Evolutionary conservation across 768 basidiomycete genomes (phyloP).

Genomic region (Asterophora parasitica): DNA sequence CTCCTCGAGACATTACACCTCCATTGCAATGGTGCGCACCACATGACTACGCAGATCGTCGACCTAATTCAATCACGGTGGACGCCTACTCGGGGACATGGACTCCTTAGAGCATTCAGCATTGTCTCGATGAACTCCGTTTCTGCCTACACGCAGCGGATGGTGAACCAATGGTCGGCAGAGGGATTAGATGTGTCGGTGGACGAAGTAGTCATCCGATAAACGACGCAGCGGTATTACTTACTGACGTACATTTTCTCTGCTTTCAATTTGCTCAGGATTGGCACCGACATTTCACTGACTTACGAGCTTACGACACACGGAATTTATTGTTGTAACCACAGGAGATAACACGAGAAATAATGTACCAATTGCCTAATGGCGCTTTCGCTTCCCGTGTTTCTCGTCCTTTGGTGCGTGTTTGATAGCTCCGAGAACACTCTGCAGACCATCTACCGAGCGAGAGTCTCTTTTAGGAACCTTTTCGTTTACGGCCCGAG

Average conservation of each 20-base stretch:
- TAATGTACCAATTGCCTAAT: too few relatives aligned
- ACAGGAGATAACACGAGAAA: too few relatives aligned
- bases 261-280: neutral
- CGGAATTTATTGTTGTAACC: too few relatives aligned
- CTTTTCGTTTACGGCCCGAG: constrained; percentile 10
- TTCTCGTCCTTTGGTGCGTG: constrained; percentile 48
- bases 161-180: constrained; percentile 18
- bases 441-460: constrained; percentile 36
- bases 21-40: constrained; percentile 31
- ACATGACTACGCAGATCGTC: constrained; percentile 21
- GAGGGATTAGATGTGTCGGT: constrained; percentile 24
- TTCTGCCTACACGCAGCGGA: constrained; percentile 17
- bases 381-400: constrained; percentile 22
- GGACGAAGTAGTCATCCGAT: constrained; percentile 1
- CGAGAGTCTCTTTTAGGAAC: constrained; percentile 6
- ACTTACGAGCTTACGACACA: too few relatives aligned
- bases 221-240: neutral
- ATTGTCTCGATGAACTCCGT: constrained; percentile 27
- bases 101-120: constrained; percentile 21
- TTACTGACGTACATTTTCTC: neutral
- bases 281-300: neutral
- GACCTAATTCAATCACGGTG: constrained; percentile 31
- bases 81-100: constrained; percentile 10
- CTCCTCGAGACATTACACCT: constrained; percentile 23
- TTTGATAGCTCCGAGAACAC: constrained; percentile 56